These are phyloP conservation scores for Podaxis sp. DNA, from an alignment of 768 basidiomycete genomes.

Conservation along the genomic window DNA sequence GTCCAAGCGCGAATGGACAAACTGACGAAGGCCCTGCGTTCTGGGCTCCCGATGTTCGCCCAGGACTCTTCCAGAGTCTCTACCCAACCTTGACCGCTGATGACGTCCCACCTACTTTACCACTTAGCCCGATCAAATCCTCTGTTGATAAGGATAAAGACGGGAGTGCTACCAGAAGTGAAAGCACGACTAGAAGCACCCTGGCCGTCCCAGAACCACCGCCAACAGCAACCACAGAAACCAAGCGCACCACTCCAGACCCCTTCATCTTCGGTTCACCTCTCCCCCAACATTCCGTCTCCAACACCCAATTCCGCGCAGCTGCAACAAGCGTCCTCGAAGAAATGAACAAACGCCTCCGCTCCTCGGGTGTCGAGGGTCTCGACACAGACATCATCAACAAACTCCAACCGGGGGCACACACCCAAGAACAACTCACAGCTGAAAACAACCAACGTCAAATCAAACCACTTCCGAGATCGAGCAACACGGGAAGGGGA, in stretches of 20 bases:
- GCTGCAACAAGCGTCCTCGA: slow-evolving; percentile 73
- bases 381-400: slow-evolving; percentile 47
- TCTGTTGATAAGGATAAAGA: slow-evolving; percentile 16
- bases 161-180: slow-evolving; percentile 18
- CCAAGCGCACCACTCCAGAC: slow-evolving; percentile 25
- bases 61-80: slow-evolving; percentile 26
- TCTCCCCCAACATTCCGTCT: slow-evolving; percentile 57
- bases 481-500: slow-evolving; percentile 17
- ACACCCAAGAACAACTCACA: slow-evolving; percentile 18
- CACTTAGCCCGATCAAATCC: slow-evolving; percentile 14
- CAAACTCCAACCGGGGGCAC: slow-evolving; percentile 34
- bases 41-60: slow-evolving; percentile 32
- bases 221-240: slow-evolving; percentile 13
- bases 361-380: slow-evolving; percentile 51
- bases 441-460: slow-evolving; percentile 21
- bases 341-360: slow-evolving; percentile 79
- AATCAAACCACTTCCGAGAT: slow-evolving; percentile 31
- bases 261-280: slow-evolving; percentile 83
- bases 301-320: slow-evolving; percentile 64
- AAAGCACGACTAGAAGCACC: slow-evolving; percentile 6
- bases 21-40: slow-evolving; percentile 20
- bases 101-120: slow-evolving; percentile 26
- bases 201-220: slow-evolving; percentile 1
- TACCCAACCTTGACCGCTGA: slow-evolving; percentile 40
- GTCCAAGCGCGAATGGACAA: slow-evolving; percentile 37